Conservation (phyloP, 2,329 filamentous ascomycete species). For the Pseudogymnoascus sp. region DNA sequence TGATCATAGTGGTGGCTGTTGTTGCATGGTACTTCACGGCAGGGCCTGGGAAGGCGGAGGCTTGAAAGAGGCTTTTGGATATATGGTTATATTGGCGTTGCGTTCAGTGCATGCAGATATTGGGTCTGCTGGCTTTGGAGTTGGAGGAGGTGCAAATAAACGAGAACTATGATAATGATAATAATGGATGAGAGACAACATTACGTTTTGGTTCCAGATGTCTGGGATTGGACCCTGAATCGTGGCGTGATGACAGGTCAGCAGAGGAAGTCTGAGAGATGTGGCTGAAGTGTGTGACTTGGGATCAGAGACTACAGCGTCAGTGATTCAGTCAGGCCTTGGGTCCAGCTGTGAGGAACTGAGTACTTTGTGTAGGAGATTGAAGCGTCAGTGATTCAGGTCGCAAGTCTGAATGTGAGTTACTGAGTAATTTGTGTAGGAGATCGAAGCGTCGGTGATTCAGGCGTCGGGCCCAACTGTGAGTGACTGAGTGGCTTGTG, state of each 20-base stretch:
- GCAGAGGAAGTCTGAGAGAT: background rate
- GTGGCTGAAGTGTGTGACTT: background rate
- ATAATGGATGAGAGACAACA: background rate
- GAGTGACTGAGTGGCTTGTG: too few species aligned
- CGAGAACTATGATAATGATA: conserved; percentile 3
- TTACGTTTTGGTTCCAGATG: background rate
- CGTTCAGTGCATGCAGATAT: background rate
- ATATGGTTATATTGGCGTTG: background rate
- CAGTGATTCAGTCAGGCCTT: too few species aligned
- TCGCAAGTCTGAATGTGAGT: too few species aligned
- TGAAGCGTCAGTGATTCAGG: too few species aligned
- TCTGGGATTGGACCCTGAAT: background rate
- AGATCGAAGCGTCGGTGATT: too few species aligned
- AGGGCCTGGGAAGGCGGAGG: background rate
- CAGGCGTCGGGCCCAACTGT: too few species aligned
- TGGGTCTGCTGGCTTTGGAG: background rate
- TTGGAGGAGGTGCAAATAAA: background rate
- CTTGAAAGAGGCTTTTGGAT: background rate
- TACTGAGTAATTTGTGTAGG: too few species aligned
- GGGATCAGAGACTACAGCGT: background rate
- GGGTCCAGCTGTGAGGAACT: too few species aligned
- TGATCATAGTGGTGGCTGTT: conserved; percentile 22
- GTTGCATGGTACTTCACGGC: conserved; percentile 24
- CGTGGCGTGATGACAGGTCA: background rate
- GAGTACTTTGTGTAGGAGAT: too few species aligned